Conservation (phyloP, 352 stramenopile genomes). For the Pythium scleroteichum region DNA sequence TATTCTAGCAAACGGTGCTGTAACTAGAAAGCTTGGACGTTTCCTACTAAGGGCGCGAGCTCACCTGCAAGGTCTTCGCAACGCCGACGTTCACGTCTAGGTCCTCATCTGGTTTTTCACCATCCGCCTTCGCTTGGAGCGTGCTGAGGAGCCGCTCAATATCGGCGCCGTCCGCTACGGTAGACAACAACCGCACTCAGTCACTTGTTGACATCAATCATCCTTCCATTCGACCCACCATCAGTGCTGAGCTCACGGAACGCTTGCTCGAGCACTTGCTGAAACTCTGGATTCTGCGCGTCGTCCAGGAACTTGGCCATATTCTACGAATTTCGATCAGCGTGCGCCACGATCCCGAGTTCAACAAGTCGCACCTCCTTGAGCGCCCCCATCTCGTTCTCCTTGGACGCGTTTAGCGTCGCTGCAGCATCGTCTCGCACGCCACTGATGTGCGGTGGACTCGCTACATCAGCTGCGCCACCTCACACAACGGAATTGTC, state of each 20-base stretch:
- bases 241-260: constrained; percentile 81
- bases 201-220: no score
- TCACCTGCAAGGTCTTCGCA: constrained; percentile 81
- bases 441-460: constrained; percentile 38
- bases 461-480: constrained; percentile 6
- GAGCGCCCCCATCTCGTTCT: constrained; percentile 60
- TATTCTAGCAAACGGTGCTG: constrained; percentile 46
- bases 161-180: constrained; percentile 51
- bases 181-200: neutral
- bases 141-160: constrained; percentile 76
- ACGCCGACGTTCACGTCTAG: constrained; percentile 76
- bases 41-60: neutral
- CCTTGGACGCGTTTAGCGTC: constrained; percentile 45
- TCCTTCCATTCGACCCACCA: constrained; percentile 35
- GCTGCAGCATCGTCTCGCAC: constrained; percentile 48
- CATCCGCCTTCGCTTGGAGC: constrained; percentile 35
- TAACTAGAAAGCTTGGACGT: no score
- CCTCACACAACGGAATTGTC: constrained; percentile 4
- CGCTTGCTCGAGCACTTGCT: constrained; percentile 83
- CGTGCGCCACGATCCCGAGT: neutral
- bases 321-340: constrained; percentile 42
- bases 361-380: constrained; percentile 47
- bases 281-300: constrained; percentile 85
- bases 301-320: constrained; percentile 87
- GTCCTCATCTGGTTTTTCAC: constrained; percentile 56